Base-by-base conservation (phyloP, 768 basidiomycete genomes). In the Hericium alpestre region DNA sequence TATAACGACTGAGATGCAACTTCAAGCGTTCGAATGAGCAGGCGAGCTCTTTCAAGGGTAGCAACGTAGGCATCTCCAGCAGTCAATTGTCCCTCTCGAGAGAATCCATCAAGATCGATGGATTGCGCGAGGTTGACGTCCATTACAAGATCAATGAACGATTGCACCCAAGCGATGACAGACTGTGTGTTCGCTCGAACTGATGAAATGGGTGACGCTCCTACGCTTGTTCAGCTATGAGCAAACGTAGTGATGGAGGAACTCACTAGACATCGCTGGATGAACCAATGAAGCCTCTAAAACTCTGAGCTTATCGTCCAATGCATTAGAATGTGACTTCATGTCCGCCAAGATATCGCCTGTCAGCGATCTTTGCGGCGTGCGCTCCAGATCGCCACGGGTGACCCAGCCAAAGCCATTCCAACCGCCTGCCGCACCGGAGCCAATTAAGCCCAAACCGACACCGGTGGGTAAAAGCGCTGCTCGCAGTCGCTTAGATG, bases 381-480 rank as follows among this genome's bases (percentile, higher is more conserved):
- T 67, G 32, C 75, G 75, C 18, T 74, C 73, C 7, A 77, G 74
- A 32, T 78, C 77, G 40, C 78, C 76, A 47, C 78, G 66, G 23
- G 79, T 74, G 43, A 87, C 79, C 78, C 85, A 93, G 38, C 92
- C 93, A 61, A 90, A 89, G 12, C 90, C 92, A 62, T 82, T 87
- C 91, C 91, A 93, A 20, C 74, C 73, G 9, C 79, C 90, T 22
- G 78, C 90, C 53, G 76, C 73, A 4, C 92, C 91, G 3, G 84
- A 88, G 16, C 92, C 92, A 38, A 88, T 78, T n/a, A 90, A 74
- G 15, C 90, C 87, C 16, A 84, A 69, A 0, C 92, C 92, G 48
- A 92, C 70, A 60, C 86, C 81, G 12, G 73, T 70, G 0, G 83
- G 77, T 18, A 76, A 73, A 61, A 89, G 83, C 13, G 77, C 78